A percentile compares a stretch with the other conserved stretches of the same genome.
Conservation (phyloP, 495 filamentous ascomycete genomes). For the Xylaria grammica region DNA sequence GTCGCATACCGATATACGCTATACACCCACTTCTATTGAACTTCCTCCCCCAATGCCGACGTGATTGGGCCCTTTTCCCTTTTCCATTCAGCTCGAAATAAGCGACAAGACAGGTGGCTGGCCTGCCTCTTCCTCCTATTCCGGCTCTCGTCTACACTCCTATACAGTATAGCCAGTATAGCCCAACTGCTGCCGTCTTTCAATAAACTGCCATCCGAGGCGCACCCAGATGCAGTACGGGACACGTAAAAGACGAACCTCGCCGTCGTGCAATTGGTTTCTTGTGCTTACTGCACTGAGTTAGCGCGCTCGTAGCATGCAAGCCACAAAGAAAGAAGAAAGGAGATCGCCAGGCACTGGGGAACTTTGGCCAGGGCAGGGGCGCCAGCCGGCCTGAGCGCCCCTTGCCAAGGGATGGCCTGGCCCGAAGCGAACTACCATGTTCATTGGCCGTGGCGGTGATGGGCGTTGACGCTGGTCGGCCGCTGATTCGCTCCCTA, state of each 20-base stretch:
- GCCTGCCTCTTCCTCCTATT: background rate
- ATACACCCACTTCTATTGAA: constrained; percentile 1
- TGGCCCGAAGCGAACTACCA: background rate
- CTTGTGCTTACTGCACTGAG: constrained; percentile 9
- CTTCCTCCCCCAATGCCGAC: background rate
- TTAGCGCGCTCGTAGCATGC: background rate
- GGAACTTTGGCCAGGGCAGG: background rate
- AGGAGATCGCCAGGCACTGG: constrained; percentile 20
- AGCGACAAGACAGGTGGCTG: constrained; percentile 6
- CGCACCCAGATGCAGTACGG: constrained; percentile 1
- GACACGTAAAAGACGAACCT: background rate
- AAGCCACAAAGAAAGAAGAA: constrained; percentile 10
- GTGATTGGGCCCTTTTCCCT: background rate
- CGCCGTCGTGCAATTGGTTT: background rate
- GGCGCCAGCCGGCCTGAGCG: background rate
- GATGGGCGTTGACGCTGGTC: constrained; percentile 4
- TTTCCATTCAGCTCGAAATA: constrained; percentile 10
- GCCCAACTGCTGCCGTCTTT: background rate
- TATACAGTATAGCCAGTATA: background rate
- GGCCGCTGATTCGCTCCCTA: constrained; percentile 11
- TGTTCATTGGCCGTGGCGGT: constrained; percentile 1
- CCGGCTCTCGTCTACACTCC: background rate
- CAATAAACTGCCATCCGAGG: background rate
- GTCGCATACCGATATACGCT: constrained; percentile 3
- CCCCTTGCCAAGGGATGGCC: background rate